Evolutionary conservation across 257 asterid genomes (phyloP).

Genomic region (Cynanchum wilfordii): DNA sequence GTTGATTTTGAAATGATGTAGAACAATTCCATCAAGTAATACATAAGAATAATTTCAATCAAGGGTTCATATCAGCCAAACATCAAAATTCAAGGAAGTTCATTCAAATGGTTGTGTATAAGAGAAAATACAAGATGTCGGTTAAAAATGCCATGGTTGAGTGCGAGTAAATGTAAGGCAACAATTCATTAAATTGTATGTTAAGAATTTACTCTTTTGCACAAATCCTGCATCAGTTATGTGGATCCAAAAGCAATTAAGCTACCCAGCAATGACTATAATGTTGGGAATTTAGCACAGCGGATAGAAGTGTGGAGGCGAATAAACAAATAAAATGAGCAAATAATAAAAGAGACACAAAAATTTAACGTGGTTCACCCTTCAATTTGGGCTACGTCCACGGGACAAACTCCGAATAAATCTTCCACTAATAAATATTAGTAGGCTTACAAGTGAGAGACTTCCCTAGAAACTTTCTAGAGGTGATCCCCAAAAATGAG

Average conservation of each 20-base stretch:
- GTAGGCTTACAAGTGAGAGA: too few species aligned
- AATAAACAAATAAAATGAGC: too few species aligned
- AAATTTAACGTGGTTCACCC: too few species aligned
- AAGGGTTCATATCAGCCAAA: background rate
- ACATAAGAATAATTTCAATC: background rate
- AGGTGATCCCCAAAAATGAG: too few species aligned
- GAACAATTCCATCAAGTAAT: background rate
- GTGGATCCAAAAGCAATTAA: background rate
- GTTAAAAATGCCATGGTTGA: background rate
- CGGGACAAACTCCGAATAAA: too few species aligned
- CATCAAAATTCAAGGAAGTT: background rate
- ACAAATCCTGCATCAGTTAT: background rate
- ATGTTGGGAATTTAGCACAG: too few species aligned
- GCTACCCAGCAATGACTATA: background rate
- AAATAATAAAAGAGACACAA: too few species aligned
- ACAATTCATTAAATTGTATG: background rate
- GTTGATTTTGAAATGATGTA: background rate
- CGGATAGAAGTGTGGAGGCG: too few species aligned
- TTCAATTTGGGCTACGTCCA: too few species aligned
- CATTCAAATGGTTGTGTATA: background rate
- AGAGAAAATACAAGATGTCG: too few species aligned
- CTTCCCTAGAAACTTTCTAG: too few species aligned
- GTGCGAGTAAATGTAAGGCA: background rate
- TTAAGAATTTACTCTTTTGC: background rate
- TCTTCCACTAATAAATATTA: too few species aligned